Conservation (phyloP, 2,329 filamentous ascomycete species). For the Fonsecaea erecta region DNA sequence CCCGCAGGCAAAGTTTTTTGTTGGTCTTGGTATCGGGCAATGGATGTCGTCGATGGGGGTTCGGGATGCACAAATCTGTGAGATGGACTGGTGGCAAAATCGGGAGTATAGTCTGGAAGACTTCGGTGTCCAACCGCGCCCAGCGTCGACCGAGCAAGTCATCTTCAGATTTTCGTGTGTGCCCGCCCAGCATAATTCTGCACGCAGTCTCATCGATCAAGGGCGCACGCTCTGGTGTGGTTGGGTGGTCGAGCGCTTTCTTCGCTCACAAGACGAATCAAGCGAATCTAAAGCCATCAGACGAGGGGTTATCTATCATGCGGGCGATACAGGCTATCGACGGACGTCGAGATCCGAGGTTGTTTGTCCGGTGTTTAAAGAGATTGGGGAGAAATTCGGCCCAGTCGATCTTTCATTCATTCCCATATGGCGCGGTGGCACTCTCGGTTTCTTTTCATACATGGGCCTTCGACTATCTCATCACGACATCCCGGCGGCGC, state of each 20-base stretch:
- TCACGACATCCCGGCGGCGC: slow-evolving; percentile 49
- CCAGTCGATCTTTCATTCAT: slow-evolving; percentile 56
- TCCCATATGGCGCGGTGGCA: slow-evolving; percentile 53
- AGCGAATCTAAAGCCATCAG: slow-evolving; percentile 21
- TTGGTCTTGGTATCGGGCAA: slow-evolving; percentile 43
- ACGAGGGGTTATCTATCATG: slow-evolving; percentile 43
- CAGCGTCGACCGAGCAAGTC: slow-evolving; percentile 25
- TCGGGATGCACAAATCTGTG: slow-evolving; percentile 46
- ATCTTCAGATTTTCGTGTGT: slow-evolving; percentile 26
- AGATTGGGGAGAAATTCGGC: slow-evolving; percentile 53
- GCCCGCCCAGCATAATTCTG: slow-evolving; percentile 51
- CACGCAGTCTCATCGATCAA: slow-evolving; percentile 47
- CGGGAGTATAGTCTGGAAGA: slow-evolving; percentile 34
- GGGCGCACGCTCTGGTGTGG: slow-evolving; percentile 55
- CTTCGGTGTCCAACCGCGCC: slow-evolving; percentile 12
- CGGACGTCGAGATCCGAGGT: slow-evolving; percentile 40
- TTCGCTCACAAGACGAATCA: slow-evolving; percentile 41
- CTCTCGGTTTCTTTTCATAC: slow-evolving; percentile 30
- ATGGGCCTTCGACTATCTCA: slow-evolving; percentile 42
- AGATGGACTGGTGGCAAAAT: slow-evolving; percentile 57
- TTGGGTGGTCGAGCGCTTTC: slow-evolving; percentile 39
- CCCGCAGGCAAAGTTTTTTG: slow-evolving; percentile 52
- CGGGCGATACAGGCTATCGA: slow-evolving; percentile 58
- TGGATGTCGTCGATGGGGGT: slow-evolving; percentile 41
- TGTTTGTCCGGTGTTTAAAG: slow-evolving; percentile 54